Evolutionary conservation across 1,284 basidiomycete genomes (phyloP).

Genomic region (Kalmanozyma brasiliensis): DNA sequence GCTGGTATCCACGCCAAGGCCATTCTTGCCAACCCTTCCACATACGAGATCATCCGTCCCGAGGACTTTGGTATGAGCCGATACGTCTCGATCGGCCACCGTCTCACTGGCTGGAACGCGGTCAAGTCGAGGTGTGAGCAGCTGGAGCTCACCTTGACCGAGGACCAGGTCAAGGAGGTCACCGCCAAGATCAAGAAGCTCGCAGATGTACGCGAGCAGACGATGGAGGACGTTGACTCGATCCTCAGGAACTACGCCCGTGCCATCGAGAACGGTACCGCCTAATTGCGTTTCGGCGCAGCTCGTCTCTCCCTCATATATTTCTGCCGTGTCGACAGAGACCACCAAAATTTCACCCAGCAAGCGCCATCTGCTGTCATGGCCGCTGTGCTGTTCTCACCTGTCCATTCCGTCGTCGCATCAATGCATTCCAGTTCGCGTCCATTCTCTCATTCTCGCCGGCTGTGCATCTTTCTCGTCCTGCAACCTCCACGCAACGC

Average conservation of each 20-base stretch:
- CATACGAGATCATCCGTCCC: slow-evolving; percentile 74
- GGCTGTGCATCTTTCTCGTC: background rate
- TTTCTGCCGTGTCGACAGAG: too few relatives aligned
- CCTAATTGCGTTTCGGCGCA: too few relatives aligned
- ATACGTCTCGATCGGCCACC: slow-evolving; percentile 98
- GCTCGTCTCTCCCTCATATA: too few relatives aligned
- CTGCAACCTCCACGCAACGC: too few relatives aligned
- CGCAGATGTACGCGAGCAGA: slow-evolving; percentile 96
- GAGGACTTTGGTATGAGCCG: slow-evolving; percentile 97
- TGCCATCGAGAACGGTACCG: slow-evolving; percentile 48
- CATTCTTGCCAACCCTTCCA: slow-evolving; percentile 98
- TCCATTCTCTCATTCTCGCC: too few relatives aligned
- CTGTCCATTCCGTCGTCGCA: background rate
- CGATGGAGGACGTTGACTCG: slow-evolving; percentile 98
- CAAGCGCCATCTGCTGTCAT: too few relatives aligned
- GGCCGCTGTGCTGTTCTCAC: too few relatives aligned
- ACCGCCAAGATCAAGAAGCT: slow-evolving; percentile 99
- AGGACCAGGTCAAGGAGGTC: slow-evolving; percentile 90
- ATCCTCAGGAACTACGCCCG: slow-evolving; percentile 79
- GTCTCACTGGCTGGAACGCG: slow-evolving; percentile 96
- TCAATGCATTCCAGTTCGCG: slow-evolving; percentile 1
- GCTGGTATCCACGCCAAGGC: slow-evolving; percentile 99
- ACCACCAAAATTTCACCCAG: too few relatives aligned
- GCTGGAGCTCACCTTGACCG: slow-evolving; percentile 84
- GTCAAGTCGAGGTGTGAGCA: slow-evolving; percentile 99